Base-by-base conservation (phyloP, 352 stramenopile species). In the Globisporangium carolinianum region DNA sequence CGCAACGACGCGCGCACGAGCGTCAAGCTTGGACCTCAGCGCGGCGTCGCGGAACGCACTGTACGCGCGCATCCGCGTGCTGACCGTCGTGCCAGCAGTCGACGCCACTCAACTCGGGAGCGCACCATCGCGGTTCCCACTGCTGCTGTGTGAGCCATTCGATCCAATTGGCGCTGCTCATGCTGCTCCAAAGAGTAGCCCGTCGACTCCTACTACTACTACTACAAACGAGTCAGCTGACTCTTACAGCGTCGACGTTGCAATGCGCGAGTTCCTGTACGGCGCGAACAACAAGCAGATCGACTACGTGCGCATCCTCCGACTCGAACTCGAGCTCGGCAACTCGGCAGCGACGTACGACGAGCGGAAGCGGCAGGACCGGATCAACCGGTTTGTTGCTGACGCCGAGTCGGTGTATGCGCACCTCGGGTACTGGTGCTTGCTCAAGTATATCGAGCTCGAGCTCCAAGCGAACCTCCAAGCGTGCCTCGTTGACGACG, bases 371-470 rank as follows among this genome's bases (percentile, higher is more conserved):
- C 85, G 82, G 36, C 81, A 91, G 58, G 76, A 86, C 24, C 83
- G 83, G 18, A 69, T 89, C 8, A 86, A 88, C 32, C 60, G 70
- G 7, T 91, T 95, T 54, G 78, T 91, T 14, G 63, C 73, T 9
- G 81, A 90, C 51, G 81, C 85, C 6, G 72, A 88, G 60, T 60
- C 63, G 0, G 73, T 93, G 5, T 77, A 86, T 39, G 12, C 68
- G 39, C 79, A 91, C 43, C 59, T 95, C 4, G 85, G 85, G 0
- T 53, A 76, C 32, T 95, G 83, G 83, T 95, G 85, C 61, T 54
- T 95, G 38, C 71, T 87, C 66, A 91, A 92, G 51, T 90, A 79
- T 61, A 67, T 93, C 12, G 80, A 92, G 51, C 45, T 92, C 24
- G 83, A 95, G 53, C 61, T 95, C 35, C 80, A 88, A 52, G 61